Conservation (phyloP, 352 stramenopile species). For the Phytophthora citricola region DNA sequence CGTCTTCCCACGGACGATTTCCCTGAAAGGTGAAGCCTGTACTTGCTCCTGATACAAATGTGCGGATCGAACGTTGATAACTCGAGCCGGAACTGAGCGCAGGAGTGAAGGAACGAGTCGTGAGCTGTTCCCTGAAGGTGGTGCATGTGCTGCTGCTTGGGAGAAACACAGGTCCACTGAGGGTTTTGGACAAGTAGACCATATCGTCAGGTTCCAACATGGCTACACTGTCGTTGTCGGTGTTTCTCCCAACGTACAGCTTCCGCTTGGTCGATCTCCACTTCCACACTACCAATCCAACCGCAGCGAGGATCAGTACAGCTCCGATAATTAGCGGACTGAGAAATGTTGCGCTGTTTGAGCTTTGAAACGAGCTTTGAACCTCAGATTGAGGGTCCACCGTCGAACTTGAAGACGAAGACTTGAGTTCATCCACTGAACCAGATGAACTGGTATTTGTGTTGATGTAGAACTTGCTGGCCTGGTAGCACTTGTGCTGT, state of each 20-base stretch:
- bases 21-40: constrained; percentile 15
- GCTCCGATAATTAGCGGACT: constrained; percentile 7
- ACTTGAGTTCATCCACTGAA: background rate
- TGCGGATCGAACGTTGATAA: constrained; percentile 19
- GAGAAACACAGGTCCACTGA: constrained; percentile 21
- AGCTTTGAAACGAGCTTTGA: background rate
- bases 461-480: constrained; percentile 35
- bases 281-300: constrained; percentile 28
- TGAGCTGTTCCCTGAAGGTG: constrained; percentile 29
- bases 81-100: constrained; percentile 26
- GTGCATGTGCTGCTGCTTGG: constrained; percentile 36
- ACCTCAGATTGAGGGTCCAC: constrained; percentile 13
- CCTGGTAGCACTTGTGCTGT: constrained; percentile 28
- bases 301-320: constrained; percentile 13
- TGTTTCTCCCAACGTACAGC: constrained; percentile 6
- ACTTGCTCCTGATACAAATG: constrained; percentile 20
- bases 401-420: constrained; percentile 9
- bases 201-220: constrained; percentile 39
- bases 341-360: constrained; percentile 5
- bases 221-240: constrained; percentile 31
- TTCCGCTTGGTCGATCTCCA: constrained; percentile 25
- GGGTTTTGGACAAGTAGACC: constrained; percentile 32
- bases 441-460: background rate
- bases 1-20: constrained; percentile 45
- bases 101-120: constrained; percentile 21